These are phyloP conservation scores for Corinectria fuckeliana DNA, from an alignment of 2,329 filamentous ascomycete genomes.

Conservation along the genomic window DNA sequence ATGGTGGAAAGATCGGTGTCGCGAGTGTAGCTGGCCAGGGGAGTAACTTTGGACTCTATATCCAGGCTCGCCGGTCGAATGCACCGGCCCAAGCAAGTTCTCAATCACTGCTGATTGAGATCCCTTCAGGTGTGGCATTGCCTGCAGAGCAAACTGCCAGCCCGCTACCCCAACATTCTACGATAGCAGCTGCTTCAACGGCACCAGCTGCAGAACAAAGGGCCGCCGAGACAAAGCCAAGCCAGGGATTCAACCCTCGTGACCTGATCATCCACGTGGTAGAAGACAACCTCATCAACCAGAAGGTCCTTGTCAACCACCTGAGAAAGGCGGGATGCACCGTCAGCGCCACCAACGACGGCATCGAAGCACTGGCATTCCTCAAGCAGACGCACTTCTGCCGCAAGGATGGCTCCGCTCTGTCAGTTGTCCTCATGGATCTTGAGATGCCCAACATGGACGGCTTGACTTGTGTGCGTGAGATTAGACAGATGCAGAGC, in stretches of 20 bases:
- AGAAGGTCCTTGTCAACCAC: slow-evolving; percentile 71
- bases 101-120: neutral
- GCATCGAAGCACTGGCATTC: slow-evolving; percentile 60
- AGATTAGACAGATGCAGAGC: slow-evolving; percentile 48
- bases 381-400: slow-evolving; percentile 44
- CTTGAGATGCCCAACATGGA: slow-evolving; percentile 59
- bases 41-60: slow-evolving; percentile 68
- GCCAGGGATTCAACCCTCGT: neutral
- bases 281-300: slow-evolving; percentile 73
- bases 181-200: neutral
- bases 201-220: neutral
- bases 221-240: neutral
- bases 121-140: neutral
- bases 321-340: slow-evolving; percentile 64
- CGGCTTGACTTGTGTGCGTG: slow-evolving; percentile 49
- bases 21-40: slow-evolving; percentile 63
- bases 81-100: slow-evolving; percentile 27
- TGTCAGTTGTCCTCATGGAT: slow-evolving; percentile 55
- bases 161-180: neutral
- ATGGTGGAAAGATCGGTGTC: slow-evolving; percentile 70
- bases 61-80: slow-evolving; percentile 58
- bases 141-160: neutral
- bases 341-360: slow-evolving; percentile 67
- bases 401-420: slow-evolving; percentile 20
- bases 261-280: slow-evolving; percentile 66